Conservation (phyloP, 805 yeast species). For the Candida railenensis region DNA sequence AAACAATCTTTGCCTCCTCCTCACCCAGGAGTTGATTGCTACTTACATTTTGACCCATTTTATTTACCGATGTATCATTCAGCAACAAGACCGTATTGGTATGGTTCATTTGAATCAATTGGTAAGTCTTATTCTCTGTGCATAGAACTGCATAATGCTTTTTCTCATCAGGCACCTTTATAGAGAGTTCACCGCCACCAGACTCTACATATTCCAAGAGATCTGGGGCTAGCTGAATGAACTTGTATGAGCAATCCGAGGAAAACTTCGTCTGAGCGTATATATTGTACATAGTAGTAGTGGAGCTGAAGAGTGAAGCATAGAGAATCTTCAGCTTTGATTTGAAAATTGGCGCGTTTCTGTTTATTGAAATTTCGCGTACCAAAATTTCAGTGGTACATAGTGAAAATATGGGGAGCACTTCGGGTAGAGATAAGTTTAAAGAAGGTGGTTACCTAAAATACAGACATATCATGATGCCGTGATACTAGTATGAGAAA, state of each 20-base stretch:
- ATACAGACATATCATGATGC: too few species aligned
- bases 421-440: too few species aligned
- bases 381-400: too few species aligned
- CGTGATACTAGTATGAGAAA: too few species aligned
- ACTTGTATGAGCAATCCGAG: constrained; percentile 34
- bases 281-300: neutral
- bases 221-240: constrained; percentile 55
- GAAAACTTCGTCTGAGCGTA: constrained; percentile 6
- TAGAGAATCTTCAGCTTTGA: neutral
- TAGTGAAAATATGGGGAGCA: too few species aligned
- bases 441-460: too few species aligned
- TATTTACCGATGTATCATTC: constrained; percentile 18
- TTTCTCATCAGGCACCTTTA: constrained; percentile 32
- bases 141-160: constrained; percentile 57
- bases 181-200: constrained; percentile 25
- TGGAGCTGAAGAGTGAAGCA: neutral
- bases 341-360: neutral
- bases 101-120: constrained; percentile 76
- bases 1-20: constrained; percentile 17
- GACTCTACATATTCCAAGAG: constrained; percentile 33
- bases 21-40: neutral
- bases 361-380: too few species aligned
- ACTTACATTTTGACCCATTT: constrained; percentile 1
- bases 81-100: constrained; percentile 76
- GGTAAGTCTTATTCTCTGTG: constrained; percentile 57